Conservation (phyloP, 2,329 filamentous ascomycete species). For the Aspergillus terreus region DNA sequence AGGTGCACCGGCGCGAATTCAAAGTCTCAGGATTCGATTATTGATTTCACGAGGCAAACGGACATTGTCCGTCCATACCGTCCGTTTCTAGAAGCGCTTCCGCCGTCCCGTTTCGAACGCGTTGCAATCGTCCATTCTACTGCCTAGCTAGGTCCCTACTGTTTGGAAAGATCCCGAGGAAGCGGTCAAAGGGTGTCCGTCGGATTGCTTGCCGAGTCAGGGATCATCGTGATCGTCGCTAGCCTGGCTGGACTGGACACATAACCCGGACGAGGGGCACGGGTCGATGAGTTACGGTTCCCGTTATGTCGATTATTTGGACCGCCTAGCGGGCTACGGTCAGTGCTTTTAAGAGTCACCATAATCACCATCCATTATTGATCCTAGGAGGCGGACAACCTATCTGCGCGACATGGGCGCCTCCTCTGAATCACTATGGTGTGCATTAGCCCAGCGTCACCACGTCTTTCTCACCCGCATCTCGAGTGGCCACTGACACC, state of each 20-base stretch:
- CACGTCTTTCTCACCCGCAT: neutral
- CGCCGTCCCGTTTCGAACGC: too few relatives aligned
- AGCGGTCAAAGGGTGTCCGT: constrained; percentile 10
- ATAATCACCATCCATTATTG: too few relatives aligned
- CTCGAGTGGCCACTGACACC: constrained; percentile 1
- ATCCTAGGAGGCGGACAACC: neutral
- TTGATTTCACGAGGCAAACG: constrained; percentile 8
- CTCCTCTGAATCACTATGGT: constrained; percentile 20
- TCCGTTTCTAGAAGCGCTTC: too few relatives aligned
- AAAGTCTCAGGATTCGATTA: constrained; percentile 4
- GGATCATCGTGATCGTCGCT: constrained; percentile 13
- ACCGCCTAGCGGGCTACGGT: too few relatives aligned
- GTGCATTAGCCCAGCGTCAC: constrained; percentile 8
- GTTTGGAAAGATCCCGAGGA: constrained; percentile 8
- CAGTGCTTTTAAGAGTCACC: too few relatives aligned
- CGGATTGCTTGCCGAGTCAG: constrained; percentile 16
- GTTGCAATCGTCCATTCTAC: neutral
- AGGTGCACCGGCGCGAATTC: constrained; percentile 10
- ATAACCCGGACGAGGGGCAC: neutral
- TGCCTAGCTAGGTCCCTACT: neutral
- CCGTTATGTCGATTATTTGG: too few relatives aligned
- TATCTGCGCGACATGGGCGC: constrained; percentile 27
- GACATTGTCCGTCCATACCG: too few relatives aligned
- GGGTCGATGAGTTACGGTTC: too few relatives aligned
- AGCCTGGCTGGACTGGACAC: constrained; percentile 5